Evolutionary conservation across 208 protist species (phyloP).

Genomic region (Giardia muris): DNA sequence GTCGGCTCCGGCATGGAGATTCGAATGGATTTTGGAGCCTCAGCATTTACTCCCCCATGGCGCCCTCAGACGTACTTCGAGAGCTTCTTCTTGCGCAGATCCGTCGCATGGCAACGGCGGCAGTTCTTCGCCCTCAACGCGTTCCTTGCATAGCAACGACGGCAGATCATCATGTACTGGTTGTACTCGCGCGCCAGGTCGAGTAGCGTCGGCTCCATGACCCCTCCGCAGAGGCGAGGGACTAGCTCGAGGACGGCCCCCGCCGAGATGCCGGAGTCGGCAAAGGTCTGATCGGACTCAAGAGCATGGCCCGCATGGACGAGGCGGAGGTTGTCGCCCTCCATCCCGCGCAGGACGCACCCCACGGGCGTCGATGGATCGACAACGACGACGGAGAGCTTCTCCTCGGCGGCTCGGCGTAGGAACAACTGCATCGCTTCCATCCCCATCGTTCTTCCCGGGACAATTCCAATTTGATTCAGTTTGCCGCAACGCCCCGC

Average conservation of each 20-base stretch:
- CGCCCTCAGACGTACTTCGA: slow-evolving; percentile 16
- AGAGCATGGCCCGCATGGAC: slow-evolving; percentile 84
- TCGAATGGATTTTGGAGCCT: neutral
- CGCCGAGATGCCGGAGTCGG: slow-evolving; percentile 96
- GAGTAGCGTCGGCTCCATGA: slow-evolving; percentile 86
- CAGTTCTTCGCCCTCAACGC: slow-evolving; percentile 87
- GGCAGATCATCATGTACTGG: slow-evolving; percentile 35
- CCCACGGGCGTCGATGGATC: too few relatives aligned
- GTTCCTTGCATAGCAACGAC: slow-evolving; percentile 83
- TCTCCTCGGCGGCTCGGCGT: too few relatives aligned
- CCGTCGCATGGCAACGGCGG: slow-evolving; percentile 92
- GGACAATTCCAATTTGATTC: too few relatives aligned
- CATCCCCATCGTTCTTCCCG: too few relatives aligned
- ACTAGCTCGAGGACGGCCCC: slow-evolving; percentile 94
- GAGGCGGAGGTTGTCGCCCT: slow-evolving; percentile 67
- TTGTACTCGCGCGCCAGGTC: slow-evolving; percentile 86
- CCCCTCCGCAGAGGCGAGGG: slow-evolving; percentile 70
- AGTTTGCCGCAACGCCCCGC: too few relatives aligned
- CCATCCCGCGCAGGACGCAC: too few relatives aligned
- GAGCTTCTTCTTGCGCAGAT: slow-evolving; percentile 97
- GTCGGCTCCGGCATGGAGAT: neutral
- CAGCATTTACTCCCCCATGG: neutral
- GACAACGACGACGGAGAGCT: too few relatives aligned
- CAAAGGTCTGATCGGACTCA: slow-evolving; percentile 79
- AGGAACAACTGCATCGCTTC: too few relatives aligned